Base-by-base conservation (phyloP, 345 rosid genomes). In the Salix viminalis region DNA sequence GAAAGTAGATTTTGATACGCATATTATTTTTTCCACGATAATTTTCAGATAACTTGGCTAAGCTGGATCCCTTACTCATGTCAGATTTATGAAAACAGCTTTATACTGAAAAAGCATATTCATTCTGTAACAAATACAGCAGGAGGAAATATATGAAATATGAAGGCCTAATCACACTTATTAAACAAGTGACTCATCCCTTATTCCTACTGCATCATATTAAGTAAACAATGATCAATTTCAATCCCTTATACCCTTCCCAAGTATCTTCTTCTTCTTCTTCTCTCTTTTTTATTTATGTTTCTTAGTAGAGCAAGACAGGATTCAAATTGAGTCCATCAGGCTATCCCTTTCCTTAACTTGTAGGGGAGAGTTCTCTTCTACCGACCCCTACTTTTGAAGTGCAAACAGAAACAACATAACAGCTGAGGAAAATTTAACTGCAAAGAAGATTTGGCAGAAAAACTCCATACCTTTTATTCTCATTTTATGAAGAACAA, bases 401-500 rank as follows among this genome's bases (percentile, higher is more conserved):
- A 50, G 56, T 5, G 56, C 26, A 21, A 21, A 30, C 21, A 30
- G 21, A 64, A 18, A 13, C 18, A 2, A 14, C 1, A 64, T 34
- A 12, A 16, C 16, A 24, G 48, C 28, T n/a, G 32, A 23, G 26
- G 41, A 32, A 65, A 46, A 74, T 18, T 7, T 13, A 15, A 30
- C 6, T 4, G 67, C 9, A 5, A 6, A 7, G 61, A 50, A 50
- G 34, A 11, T 8, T 9, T 16, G 34, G 71, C n/a, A 61, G 71
- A 41, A 36, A 26, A 3, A 58, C 23, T 14, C 21, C 65, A 67
- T 79, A 82, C 89, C 87, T 85, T 67, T 74, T 82, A 19, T 75
- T 80, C 76, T 86, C 85, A 76, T 56, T 67, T 77, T 88, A 72
- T 84, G 86, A 79, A 82, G 85, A 79, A 86, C 86, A 46, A 86